Percentiles rank a stretch among this genome's conserved stretches.
phyloP scores from a whole-genome alignment of 73 alveolate species.

The Paramecium sonneborni region DNA sequence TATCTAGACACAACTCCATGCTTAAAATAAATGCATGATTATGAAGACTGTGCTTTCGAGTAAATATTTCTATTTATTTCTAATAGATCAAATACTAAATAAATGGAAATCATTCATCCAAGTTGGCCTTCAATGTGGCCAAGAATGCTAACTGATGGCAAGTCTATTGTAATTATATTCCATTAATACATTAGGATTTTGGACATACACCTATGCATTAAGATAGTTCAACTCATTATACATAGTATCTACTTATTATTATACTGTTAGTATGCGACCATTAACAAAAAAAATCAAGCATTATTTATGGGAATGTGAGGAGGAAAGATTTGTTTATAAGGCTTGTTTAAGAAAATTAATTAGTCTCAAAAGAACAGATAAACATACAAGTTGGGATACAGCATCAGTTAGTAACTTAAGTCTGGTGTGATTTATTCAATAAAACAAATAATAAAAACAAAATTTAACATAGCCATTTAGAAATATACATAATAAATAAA shows the following conservation, averaged over 20 bases:
- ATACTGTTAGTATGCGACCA: slow-evolving; percentile 61
- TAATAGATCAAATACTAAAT: slow-evolving; percentile 37
- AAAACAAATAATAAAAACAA: slow-evolving; percentile 42
- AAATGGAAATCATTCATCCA: slow-evolving; percentile 72
- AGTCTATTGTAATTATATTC: slow-evolving; percentile 27
- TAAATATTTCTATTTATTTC: slow-evolving; percentile 1
- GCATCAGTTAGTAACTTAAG: slow-evolving; percentile 83
- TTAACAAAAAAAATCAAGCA: slow-evolving; percentile 77
- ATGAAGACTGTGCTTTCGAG: slow-evolving; percentile 93
- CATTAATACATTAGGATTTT: slow-evolving; percentile 28
- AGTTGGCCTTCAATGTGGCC: slow-evolving; percentile 78
- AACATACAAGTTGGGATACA: slow-evolving; percentile 87
- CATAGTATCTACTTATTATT: slow-evolving; percentile 15
- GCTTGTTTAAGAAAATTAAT: slow-evolving; percentile 87
- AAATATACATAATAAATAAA: neutral
- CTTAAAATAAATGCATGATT: slow-evolving; percentile 81
- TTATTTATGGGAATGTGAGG: slow-evolving; percentile 90
- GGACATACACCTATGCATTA: slow-evolving; percentile 60
- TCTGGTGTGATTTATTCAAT: slow-evolving; percentile 64
- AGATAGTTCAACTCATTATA: slow-evolving; percentile 60
- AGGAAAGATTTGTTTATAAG: slow-evolving; percentile 88
- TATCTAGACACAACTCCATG: slow-evolving; percentile 73
- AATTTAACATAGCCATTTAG: neutral
- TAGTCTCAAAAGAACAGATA: slow-evolving; percentile 72
- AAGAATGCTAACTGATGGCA: slow-evolving; percentile 73